These are phyloP conservation scores for Echria macrotheca DNA, from an alignment of 495 filamentous ascomycete species.

Conservation along the genomic window DNA sequence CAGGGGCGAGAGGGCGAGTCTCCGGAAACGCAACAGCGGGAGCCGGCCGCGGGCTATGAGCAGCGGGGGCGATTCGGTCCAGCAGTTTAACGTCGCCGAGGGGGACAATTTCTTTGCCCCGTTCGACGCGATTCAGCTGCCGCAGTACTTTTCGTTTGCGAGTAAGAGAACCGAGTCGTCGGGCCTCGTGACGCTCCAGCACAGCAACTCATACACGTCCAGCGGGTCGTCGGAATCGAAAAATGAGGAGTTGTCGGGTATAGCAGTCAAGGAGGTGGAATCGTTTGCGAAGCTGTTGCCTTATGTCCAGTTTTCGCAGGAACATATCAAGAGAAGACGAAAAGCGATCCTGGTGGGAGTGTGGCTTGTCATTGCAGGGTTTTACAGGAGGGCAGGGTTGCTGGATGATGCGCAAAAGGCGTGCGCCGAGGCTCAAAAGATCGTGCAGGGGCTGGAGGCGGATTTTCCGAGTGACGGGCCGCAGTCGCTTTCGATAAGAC, in stretches of 20 bases:
- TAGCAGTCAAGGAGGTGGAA: slow-evolving; percentile 15
- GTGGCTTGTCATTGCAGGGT: slow-evolving; percentile 82
- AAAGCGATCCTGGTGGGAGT: slow-evolving; percentile 64
- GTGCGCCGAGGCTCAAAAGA: slow-evolving; percentile 70
- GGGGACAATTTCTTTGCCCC: slow-evolving; percentile 37
- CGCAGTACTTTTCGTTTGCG: slow-evolving; percentile 31
- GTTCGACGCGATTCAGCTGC: slow-evolving; percentile 27
- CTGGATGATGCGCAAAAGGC: slow-evolving; percentile 72
- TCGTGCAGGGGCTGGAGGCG: slow-evolving; percentile 51
- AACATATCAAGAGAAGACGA: slow-evolving; percentile 51
- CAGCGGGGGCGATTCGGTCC: slow-evolving; percentile 25
- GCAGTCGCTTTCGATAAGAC: slow-evolving; percentile 42
- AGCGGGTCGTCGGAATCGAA: slow-evolving; percentile 19
- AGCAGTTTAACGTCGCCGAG: slow-evolving; percentile 28
- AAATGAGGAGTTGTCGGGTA: slow-evolving; percentile 7
- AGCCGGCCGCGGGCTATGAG: slow-evolving; percentile 34
- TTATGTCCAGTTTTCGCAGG: slow-evolving; percentile 44
- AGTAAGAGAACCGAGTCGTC: slow-evolving; percentile 16
- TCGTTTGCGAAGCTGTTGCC: slow-evolving; percentile 34
- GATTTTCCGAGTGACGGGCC: slow-evolving; percentile 49
- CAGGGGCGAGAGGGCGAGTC: slow-evolving; percentile 40
- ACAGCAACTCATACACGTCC: slow-evolving; percentile 27
- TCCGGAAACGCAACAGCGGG: slow-evolving; percentile 40
- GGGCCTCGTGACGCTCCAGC: slow-evolving; percentile 15
- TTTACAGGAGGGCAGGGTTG: slow-evolving; percentile 78